Percentiles rank a stretch among this genome's conserved stretches.
Conservation (phyloP, 1,284 basidiomycete genomes). For the Meripilus lineatus region DNA sequence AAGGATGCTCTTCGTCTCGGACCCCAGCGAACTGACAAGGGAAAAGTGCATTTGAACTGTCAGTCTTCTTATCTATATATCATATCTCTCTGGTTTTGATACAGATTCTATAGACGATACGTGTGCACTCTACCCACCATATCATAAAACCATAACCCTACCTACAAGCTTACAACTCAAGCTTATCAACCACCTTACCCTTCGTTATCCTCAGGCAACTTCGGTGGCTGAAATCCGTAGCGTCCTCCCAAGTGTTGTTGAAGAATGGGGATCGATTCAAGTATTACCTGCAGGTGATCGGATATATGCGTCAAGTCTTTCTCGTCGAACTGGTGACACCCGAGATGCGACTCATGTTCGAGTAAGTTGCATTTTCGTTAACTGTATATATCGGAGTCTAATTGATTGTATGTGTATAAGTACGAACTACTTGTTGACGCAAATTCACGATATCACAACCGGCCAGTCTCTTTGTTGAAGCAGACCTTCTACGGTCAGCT, state of each 20-base stretch:
- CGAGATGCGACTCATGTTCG: conserved; percentile 12
- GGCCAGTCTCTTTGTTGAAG: background rate
- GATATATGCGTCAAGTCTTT: conserved; percentile 5
- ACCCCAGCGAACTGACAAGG: background rate
- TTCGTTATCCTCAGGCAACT: background rate
- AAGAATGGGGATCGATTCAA: conserved; percentile 13
- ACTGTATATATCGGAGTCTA: background rate
- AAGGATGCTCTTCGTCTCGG: conserved; percentile 2
- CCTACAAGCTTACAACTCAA: too few relatives aligned
- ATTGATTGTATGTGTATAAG: conserved; percentile 5
- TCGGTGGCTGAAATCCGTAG: background rate
- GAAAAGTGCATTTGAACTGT: too few relatives aligned
- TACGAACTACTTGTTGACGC: conserved; percentile 16
- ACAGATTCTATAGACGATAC: too few relatives aligned
- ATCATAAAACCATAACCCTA: too few relatives aligned
- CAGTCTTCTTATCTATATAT: too few relatives aligned
- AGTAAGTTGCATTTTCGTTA: conserved; percentile 10
- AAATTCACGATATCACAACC: conserved; percentile 2
- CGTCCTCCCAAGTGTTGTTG: background rate
- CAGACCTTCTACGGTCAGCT: conserved; percentile 12
- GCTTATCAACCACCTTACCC: conserved; percentile 7
- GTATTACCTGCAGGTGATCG: conserved; percentile 13
- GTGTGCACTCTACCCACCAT: too few relatives aligned
- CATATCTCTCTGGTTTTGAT: too few relatives aligned
- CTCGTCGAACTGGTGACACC: conserved; percentile 4